Base-by-base conservation (phyloP, 371 early-diverging fungal species). In the Circinella umbellata region DNA sequence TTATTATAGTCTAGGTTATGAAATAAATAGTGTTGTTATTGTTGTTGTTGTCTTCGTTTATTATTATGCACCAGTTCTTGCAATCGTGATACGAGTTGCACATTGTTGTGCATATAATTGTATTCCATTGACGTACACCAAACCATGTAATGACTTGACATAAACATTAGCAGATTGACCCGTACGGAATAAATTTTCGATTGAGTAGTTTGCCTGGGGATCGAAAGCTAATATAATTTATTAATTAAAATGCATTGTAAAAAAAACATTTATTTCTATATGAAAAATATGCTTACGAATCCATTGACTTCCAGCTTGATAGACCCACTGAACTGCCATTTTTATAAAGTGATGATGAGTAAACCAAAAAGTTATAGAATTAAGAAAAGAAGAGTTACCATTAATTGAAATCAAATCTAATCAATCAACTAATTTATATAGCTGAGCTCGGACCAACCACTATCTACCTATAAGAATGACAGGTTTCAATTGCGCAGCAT, bases 291-390 rank as follows among this genome's bases (percentile, higher is more conserved):
- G 1, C 27, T 27, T 27, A 27, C 27, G 74, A 49, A 70, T 60
- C 74, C 74, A 73, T 4, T 57, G 27, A 18, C 59, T 54, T 14
- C 74, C 74, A 20, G 74, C 68, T 46, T 70, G 63, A 51, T 73
- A 73, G 14, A 67, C 68, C 74, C 74, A 73, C 34, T 69, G 61
- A 35, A 61, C 59, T 38, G 64, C 48, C 74, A 73, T 73, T 18
- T 6, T 53, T 15, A 53, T 42, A 42, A 42, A 42, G 6, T 11
- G 42, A 42, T 11, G 11, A 42, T 42, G 42, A 42, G 11, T 9
- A 42, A 42, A 42, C 1, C 3, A 42, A 42, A 34, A 27, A 27
- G 27, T 27, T 57, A n/a, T 37, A 57, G n/a, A 27, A 1, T 17
- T 27, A 57, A 57, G 57, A 17, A 34, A 5, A 18, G 27, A 57